These are phyloP conservation scores for Fraxinus xanthoxyloides DNA, from an alignment of 305 asterid species.

Conservation along the genomic window DNA sequence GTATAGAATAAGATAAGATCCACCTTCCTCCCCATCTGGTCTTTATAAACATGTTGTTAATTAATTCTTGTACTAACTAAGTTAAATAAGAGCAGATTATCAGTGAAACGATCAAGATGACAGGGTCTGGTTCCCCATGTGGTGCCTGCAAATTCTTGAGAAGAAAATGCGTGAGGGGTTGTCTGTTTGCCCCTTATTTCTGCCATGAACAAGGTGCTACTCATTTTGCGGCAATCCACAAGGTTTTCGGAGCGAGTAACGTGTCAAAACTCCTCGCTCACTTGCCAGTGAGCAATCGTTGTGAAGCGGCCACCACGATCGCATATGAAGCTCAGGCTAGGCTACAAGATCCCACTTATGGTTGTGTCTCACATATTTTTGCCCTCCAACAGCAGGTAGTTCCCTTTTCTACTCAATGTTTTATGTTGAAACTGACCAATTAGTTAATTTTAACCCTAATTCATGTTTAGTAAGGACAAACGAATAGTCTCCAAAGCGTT, in stretches of 20 bases:
- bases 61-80: slow-evolving; percentile 27
- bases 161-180: slow-evolving; percentile 81
- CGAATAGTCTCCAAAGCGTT: too few species aligned
- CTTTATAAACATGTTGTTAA: slow-evolving; percentile 45
- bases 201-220: slow-evolving; percentile 91
- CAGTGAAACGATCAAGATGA: slow-evolving; percentile 31
- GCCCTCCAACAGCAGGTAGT: slow-evolving; percentile 96
- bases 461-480: not conserved
- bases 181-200: slow-evolving; percentile 93
- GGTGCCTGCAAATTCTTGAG: slow-evolving; percentile 98
- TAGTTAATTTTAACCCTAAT: not conserved
- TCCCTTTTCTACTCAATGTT: not conserved
- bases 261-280: slow-evolving; percentile 85
- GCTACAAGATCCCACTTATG: slow-evolving; percentile 93
- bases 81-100: not conserved
- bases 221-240: slow-evolving; percentile 88
- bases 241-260: slow-evolving; percentile 95
- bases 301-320: slow-evolving; percentile 84
- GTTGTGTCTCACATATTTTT: slow-evolving; percentile 93
- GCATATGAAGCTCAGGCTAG: slow-evolving; percentile 96
- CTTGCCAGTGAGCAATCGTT: slow-evolving; percentile 62
- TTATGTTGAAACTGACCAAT: not conserved
- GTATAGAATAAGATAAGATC: slow-evolving; percentile 35
- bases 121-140: slow-evolving; percentile 86
- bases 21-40: slow-evolving; percentile 43